A percentile compares a stretch with the other conserved stretches of the same genome.
These are phyloP conservation scores for Aspergillus terreus DNA, from an alignment of 2,329 filamentous ascomycete genomes.

Conservation along the genomic window DNA sequence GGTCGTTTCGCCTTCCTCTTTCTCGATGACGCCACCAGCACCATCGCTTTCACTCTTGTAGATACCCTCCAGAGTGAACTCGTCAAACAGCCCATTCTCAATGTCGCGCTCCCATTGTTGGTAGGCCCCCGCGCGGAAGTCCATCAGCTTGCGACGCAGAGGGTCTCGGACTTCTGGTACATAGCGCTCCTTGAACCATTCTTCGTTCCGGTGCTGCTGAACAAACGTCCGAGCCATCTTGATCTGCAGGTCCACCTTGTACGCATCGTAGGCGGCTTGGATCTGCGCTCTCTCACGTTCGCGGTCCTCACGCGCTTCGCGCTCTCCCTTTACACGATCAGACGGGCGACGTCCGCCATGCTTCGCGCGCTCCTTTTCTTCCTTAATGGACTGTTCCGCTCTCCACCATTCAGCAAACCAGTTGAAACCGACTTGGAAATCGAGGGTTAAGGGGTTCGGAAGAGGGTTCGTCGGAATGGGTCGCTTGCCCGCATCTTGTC, in stretches of 20 bases:
- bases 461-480: constrained; percentile 55
- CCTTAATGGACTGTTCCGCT: constrained; percentile 59
- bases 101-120: constrained; percentile 87
- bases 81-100: constrained; percentile 81
- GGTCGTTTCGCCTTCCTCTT: constrained; percentile 91
- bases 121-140: constrained; percentile 75
- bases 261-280: constrained; percentile 61
- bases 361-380: constrained; percentile 60
- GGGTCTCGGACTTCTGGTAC: constrained; percentile 74
- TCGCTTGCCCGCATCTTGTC: constrained; percentile 54
- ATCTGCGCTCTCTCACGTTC: constrained; percentile 62
- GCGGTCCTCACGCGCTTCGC: constrained; percentile 59
- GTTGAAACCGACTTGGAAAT: constrained; percentile 65
- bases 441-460: constrained; percentile 59
- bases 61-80: constrained; percentile 89
- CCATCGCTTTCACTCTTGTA: constrained; percentile 92
- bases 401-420: constrained; percentile 69
- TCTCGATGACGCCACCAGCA: constrained; percentile 78
- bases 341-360: constrained; percentile 55
- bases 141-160: constrained; percentile 71
- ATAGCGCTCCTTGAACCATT: constrained; percentile 98
- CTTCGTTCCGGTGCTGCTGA: constrained; percentile 85
- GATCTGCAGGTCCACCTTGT: constrained; percentile 63
- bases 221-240: constrained; percentile 88
- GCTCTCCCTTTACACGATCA: constrained; percentile 58